phyloP scores from a whole-genome alignment of 2,329 filamentous ascomycete genomes.

The Blastomyces gilchristii region DNA sequence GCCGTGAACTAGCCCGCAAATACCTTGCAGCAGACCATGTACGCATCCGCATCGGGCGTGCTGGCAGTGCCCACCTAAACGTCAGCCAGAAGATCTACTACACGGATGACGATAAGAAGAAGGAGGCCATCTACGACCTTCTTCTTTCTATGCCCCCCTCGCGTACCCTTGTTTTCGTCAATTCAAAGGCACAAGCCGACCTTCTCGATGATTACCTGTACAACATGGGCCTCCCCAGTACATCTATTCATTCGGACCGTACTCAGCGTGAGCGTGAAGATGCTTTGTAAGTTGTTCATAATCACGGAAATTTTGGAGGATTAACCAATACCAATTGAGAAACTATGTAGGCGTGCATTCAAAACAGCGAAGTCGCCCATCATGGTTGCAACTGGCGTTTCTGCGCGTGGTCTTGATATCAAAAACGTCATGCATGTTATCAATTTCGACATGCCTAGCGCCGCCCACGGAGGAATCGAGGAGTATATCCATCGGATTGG shows the following conservation, averaged over 20 bases:
- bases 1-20: conserved; percentile 64
- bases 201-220: conserved; percentile 79
- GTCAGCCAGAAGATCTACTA: conserved; percentile 64
- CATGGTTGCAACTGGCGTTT: conserved; percentile 74
- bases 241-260: conserved; percentile 78
- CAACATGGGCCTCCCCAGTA: conserved; percentile 67
- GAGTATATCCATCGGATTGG: conserved; percentile 94
- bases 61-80: conserved; percentile 71
- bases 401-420: conserved; percentile 81
- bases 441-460: conserved; percentile 78
- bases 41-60: conserved; percentile 75
- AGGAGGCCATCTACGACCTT: conserved; percentile 59
- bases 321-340: background rate
- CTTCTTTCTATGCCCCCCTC: conserved; percentile 59
- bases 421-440: conserved; percentile 81
- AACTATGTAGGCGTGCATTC: conserved; percentile 55
- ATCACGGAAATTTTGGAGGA: background rate
- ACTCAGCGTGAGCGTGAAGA: conserved; percentile 89
- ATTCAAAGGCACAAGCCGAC: conserved; percentile 67
- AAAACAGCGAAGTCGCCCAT: conserved; percentile 64
- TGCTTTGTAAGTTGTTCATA: conserved; percentile 53
- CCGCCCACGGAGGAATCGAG: conserved; percentile 71
- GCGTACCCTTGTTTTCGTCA: conserved; percentile 84
- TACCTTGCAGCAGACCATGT: conserved; percentile 66
- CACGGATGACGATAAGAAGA: conserved; percentile 57